A percentile compares a stretch with the other conserved stretches of the same genome.
phyloP scores from a whole-genome alignment of 371 early-diverging fungal genomes.

The Sporodiniella umbellata region DNA sequence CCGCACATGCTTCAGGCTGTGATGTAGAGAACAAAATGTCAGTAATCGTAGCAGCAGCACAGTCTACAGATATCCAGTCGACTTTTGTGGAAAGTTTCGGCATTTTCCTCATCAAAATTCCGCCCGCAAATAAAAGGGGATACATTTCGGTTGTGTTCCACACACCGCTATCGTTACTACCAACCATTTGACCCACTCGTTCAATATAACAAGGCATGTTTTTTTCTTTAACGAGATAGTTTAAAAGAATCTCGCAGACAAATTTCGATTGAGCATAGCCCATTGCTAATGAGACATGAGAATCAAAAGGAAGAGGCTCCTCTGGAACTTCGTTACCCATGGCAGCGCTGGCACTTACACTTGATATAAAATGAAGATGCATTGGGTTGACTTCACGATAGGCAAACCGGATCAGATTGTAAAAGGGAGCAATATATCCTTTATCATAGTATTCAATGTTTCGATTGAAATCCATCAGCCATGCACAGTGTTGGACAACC shows the following conservation, averaged over 20 bases:
- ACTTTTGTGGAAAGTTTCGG: conserved; percentile 17
- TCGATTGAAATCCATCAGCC: conserved; percentile 33
- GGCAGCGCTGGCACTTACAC: conserved; percentile 24
- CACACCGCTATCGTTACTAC: conserved; percentile 31
- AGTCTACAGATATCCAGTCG: conserved; percentile 41
- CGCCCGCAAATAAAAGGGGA: conserved; percentile 40
- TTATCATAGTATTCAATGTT: conserved; percentile 30
- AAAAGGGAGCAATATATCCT: conserved; percentile 29
- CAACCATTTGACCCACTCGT: conserved; percentile 43
- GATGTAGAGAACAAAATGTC: conserved; percentile 28
- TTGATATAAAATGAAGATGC: conserved; percentile 36
- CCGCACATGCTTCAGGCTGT: conserved; percentile 1
- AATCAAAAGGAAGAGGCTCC: conserved; percentile 20
- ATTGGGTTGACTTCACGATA: conserved; percentile 27
- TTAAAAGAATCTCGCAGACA: conserved; percentile 31
- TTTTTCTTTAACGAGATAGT: conserved; percentile 27
- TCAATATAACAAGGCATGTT: conserved; percentile 33
- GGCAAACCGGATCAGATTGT: conserved; percentile 35
- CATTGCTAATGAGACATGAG: conserved; percentile 33
- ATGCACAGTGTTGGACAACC: conserved; percentile 33
- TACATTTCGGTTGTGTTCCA: conserved; percentile 47
- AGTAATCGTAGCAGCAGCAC: conserved; percentile 26
- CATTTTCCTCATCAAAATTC: conserved; percentile 24
- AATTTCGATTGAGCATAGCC: conserved; percentile 47
- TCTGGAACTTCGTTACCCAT: conserved; percentile 19